These are phyloP conservation scores for Allantophomopsis cytisporea DNA, from an alignment of 2,329 filamentous ascomycete genomes.

Conservation along the genomic window DNA sequence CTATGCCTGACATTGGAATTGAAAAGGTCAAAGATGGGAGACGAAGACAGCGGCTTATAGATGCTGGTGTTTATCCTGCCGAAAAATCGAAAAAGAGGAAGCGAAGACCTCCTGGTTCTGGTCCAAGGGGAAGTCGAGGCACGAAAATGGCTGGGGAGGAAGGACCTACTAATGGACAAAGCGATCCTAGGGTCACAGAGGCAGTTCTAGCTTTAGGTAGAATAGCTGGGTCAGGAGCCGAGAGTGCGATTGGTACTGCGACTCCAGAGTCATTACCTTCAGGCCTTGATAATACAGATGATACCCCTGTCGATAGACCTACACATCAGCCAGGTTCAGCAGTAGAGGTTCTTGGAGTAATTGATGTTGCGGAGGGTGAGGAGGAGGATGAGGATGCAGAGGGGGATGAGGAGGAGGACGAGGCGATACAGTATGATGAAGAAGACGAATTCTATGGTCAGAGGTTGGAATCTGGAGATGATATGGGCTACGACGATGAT, in stretches of 20 bases:
- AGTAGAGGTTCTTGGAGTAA: conserved; percentile 8
- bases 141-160: no score
- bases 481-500: conserved; percentile 9
- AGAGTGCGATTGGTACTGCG: neutral
- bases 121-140: no score
- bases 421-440: conserved; percentile 6
- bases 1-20: conserved; percentile 11
- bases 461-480: conserved; percentile 12
- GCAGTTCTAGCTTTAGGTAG: neutral
- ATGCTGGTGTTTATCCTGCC: conserved; percentile 2
- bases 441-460: conserved; percentile 16
- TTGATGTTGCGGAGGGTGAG: conserved; percentile 4
- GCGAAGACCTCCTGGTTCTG: neutral
- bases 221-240: neutral
- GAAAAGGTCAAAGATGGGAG: neutral
- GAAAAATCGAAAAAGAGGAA: conserved; percentile 8
- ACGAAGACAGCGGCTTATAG: conserved; percentile 8
- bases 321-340: neutral
- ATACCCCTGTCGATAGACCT: neutral
- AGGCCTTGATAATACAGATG: neutral
- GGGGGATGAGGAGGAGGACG: conserved; percentile 5
- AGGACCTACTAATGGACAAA: no score
- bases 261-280: neutral
- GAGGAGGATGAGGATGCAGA: conserved; percentile 5
- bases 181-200: no score